These are phyloP conservation scores for Diplodia corticola DNA, from an alignment of 2,329 filamentous ascomycete species.

Conservation along the genomic window DNA sequence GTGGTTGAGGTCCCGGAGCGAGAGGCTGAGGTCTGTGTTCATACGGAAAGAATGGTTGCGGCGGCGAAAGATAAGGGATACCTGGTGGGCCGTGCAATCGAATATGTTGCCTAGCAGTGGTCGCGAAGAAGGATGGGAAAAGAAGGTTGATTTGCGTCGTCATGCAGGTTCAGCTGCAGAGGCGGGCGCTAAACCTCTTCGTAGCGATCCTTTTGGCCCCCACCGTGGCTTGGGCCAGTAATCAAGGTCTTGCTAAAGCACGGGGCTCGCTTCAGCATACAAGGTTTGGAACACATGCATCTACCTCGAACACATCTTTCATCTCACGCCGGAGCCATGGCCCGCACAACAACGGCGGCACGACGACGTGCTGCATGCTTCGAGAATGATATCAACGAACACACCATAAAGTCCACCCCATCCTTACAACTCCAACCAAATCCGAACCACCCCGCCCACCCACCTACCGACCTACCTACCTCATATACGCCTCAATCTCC, in stretches of 20 bases:
- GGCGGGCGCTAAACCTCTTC: neutral
- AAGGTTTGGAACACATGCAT: too few species aligned
- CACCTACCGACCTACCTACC: neutral
- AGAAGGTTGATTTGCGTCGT: neutral
- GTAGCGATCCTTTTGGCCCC: neutral
- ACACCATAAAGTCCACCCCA: too few species aligned
- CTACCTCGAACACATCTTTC: too few species aligned
- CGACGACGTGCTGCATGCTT: too few species aligned
- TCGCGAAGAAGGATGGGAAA: neutral
- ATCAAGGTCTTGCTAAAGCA: too few species aligned
- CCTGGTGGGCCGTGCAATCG: neutral
- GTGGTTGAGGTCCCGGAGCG: constrained; percentile 2
- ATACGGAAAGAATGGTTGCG: neutral
- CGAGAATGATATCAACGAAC: too few species aligned
- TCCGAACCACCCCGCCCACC: too few species aligned
- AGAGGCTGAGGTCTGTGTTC: neutral
- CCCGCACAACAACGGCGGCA: too few species aligned
- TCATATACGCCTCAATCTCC: constrained; percentile 16
- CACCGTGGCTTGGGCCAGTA: too few species aligned
- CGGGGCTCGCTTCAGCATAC: too few species aligned
- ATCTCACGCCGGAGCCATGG: too few species aligned
- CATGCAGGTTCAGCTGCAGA: neutral
- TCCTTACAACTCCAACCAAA: too few species aligned
- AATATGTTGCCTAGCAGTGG: neutral
- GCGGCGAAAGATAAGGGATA: neutral